Conservation (phyloP, 2,329 filamentous ascomycete genomes). For the Diplodia corticola region DNA sequence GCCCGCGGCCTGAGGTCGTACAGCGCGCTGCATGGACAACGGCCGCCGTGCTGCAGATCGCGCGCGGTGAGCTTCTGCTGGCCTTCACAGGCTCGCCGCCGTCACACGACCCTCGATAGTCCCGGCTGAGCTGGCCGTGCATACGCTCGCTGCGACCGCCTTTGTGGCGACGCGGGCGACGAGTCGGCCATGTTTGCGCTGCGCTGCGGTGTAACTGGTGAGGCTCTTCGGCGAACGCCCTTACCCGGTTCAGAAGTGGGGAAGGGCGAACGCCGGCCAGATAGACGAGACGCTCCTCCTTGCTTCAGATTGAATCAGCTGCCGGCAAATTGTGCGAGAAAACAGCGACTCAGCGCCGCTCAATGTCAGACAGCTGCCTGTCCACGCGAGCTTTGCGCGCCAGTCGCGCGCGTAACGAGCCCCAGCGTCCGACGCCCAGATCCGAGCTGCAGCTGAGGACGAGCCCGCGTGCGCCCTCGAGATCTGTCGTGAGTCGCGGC, state of each 20-base stretch:
- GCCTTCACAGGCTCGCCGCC: conserved; percentile 5
- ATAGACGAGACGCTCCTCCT: conserved; percentile 23
- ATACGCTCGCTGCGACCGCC: conserved; percentile 22
- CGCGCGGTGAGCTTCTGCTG: conserved; percentile 22
- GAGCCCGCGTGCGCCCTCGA: neutral
- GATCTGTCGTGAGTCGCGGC: conserved; percentile 15
- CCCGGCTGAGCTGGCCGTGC: conserved; percentile 23
- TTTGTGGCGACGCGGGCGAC: conserved; percentile 13
- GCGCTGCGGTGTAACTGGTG: conserved; percentile 22
- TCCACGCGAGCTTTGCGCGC: neutral
- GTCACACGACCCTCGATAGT: conserved; percentile 20
- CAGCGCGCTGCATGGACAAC: conserved; percentile 22
- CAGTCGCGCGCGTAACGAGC: neutral
- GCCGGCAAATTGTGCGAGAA: conserved; percentile 8
- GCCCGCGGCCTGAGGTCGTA: conserved; percentile 16
- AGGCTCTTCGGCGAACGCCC: conserved; percentile 21
- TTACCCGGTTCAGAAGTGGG: conserved; percentile 23
- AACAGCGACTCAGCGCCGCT: conserved; percentile 2
- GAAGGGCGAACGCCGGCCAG: conserved; percentile 12
- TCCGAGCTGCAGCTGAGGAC: conserved; percentile 1
- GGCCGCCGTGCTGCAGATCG: conserved; percentile 22
- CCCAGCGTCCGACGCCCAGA: neutral
- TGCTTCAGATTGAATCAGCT: conserved; percentile 10
- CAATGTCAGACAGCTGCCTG: conserved; percentile 1
- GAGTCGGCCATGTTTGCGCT: conserved; percentile 12